Conservation (phyloP, 495 filamentous ascomycete genomes). For the Penicillium arizonense region DNA sequence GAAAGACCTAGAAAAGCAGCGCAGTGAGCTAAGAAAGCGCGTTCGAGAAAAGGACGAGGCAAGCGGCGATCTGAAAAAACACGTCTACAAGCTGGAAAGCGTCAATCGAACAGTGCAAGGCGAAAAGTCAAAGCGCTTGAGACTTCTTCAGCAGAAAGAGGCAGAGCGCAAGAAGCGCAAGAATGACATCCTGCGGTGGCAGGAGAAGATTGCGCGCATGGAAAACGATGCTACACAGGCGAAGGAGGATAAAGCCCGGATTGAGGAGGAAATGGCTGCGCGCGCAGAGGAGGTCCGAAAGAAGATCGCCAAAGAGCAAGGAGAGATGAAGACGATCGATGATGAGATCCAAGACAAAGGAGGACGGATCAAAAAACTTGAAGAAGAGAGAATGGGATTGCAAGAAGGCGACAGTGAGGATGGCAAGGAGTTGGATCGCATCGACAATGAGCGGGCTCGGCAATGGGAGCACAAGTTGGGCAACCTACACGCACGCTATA, state of each 20-base stretch:
- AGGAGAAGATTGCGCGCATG: slow-evolving; percentile 52
- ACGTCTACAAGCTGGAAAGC: slow-evolving; percentile 77
- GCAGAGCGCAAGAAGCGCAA: slow-evolving; percentile 60
- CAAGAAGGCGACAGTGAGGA: slow-evolving; percentile 49
- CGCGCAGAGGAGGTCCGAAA: slow-evolving; percentile 50
- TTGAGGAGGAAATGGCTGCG: slow-evolving; percentile 43
- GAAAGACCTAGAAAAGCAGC: slow-evolving; percentile 56
- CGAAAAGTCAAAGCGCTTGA: slow-evolving; percentile 74
- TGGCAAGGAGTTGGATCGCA: slow-evolving; percentile 47
- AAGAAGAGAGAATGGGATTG: slow-evolving; percentile 53
- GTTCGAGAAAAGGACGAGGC: slow-evolving; percentile 84
- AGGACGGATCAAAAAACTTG: slow-evolving; percentile 59
- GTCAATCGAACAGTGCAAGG: slow-evolving; percentile 81
- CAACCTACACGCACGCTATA: slow-evolving; percentile 51
- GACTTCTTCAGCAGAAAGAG: slow-evolving; percentile 59
- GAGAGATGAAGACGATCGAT: slow-evolving; percentile 55
- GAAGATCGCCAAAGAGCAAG: slow-evolving; percentile 51
- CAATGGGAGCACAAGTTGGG: slow-evolving; percentile 52
- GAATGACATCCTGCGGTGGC: slow-evolving; percentile 59
- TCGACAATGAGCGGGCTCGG: slow-evolving; percentile 57
- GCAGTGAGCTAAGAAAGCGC: slow-evolving; percentile 70
- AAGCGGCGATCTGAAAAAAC: slow-evolving; percentile 75
- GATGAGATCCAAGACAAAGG: slow-evolving; percentile 62
- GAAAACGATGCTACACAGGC: slow-evolving; percentile 44
- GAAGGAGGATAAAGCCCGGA: slow-evolving; percentile 43